phyloP scores from a whole-genome alignment of 176 grass and related monocot species.

The Tillandsia leiboldiana region DNA sequence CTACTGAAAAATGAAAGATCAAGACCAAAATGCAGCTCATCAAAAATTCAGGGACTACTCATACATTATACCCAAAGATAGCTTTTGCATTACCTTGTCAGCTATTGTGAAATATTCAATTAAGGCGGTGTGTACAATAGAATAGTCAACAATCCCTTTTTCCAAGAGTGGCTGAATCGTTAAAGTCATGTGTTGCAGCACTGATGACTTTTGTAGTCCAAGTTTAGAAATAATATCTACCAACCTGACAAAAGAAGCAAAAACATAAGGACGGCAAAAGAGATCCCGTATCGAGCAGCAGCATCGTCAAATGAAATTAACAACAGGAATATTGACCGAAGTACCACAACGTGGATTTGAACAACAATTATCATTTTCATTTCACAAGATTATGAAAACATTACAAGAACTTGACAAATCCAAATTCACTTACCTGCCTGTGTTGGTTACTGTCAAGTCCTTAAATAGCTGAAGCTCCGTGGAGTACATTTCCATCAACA shows the following conservation, averaged over 20 bases:
- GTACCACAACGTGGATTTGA: not conserved
- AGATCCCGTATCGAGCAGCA: not conserved
- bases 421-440: slow-evolving; percentile 32
- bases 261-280: slow-evolving; percentile 5
- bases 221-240: slow-evolving; percentile 85
- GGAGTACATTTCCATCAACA: slow-evolving; percentile 90
- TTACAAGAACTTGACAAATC: not conserved
- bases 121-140: slow-evolving; percentile 63
- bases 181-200: slow-evolving; percentile 65
- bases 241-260: slow-evolving; percentile 39
- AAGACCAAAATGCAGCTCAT: too few relatives aligned
- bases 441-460: slow-evolving; percentile 60
- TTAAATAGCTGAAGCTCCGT: slow-evolving; percentile 88
- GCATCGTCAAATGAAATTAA: too few relatives aligned
- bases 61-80: not conserved
- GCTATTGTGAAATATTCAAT: slow-evolving; percentile 90
- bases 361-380: too few relatives aligned
- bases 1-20: too few relatives aligned
- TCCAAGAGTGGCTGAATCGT: slow-evolving; percentile 63
- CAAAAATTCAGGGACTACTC: too few relatives aligned
- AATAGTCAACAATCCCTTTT: slow-evolving; percentile 81
- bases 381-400: too few relatives aligned
- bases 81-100: slow-evolving; percentile 59
- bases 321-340: slow-evolving; percentile 3
- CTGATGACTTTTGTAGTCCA: slow-evolving; percentile 71